Percentiles rank a stretch among this genome's conserved stretches.
Conservation (phyloP, 2,329 filamentous ascomycete genomes). For the Phialophora verrucosa region DNA sequence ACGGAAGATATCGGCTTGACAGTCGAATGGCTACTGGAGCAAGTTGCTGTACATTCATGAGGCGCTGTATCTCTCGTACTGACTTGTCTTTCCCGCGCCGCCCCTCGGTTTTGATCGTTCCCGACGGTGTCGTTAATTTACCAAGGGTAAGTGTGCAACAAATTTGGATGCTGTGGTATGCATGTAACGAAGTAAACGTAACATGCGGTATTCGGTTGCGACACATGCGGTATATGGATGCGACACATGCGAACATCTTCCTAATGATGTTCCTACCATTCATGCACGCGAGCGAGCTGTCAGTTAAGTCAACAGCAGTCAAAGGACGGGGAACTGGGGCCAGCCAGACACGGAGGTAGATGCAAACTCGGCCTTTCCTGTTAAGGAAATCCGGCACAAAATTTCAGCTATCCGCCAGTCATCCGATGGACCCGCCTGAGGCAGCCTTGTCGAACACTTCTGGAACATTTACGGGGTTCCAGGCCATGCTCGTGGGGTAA, state of each 20-base stretch:
- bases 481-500: not conserved
- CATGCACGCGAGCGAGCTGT: not conserved
- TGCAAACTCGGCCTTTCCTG: not conserved
- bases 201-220: not conserved
- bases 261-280: not conserved
- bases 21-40: conserved; percentile 50
- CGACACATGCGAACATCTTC: not conserved
- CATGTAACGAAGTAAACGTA: not conserved
- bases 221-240: not conserved
- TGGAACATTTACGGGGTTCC: not conserved
- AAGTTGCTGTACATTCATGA: conserved; percentile 11
- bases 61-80: not conserved
- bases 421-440: not conserved
- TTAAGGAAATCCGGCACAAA: not conserved
- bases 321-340: not conserved
- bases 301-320: too few species aligned
- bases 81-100: not conserved
- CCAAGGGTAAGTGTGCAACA: not conserved
- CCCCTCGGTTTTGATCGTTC: not conserved
- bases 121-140: not conserved
- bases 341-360: not conserved
- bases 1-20: conserved; percentile 53
- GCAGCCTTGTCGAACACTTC: conserved; percentile 3
- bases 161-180: too few species aligned
- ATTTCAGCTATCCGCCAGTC: not conserved